These are phyloP conservation scores for Anisodus tanguticus DNA, from an alignment of 257 asterid species.

Conservation along the genomic window DNA sequence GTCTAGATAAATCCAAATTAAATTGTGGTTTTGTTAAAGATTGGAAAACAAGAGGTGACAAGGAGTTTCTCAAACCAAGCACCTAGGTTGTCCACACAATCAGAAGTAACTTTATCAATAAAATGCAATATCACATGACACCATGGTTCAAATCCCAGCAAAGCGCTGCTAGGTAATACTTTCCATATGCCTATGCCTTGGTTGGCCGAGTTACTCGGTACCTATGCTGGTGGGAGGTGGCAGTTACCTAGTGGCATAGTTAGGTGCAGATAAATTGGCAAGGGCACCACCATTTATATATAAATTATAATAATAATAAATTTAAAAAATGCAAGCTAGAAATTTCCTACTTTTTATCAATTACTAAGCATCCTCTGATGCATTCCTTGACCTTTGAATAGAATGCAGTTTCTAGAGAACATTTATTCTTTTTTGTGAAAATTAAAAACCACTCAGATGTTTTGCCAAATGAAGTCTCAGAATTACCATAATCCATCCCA, in stretches of 20 bases:
- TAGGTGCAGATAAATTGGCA: background rate
- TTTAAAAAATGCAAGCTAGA: background rate
- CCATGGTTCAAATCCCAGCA: background rate
- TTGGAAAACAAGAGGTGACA: background rate
- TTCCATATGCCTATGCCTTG: background rate
- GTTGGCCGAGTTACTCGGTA: background rate
- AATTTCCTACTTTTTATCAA: slow-evolving; percentile 21
- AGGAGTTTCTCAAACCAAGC: slow-evolving; percentile 13
- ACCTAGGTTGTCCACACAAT: slow-evolving; percentile 25
- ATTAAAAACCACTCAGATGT: background rate
- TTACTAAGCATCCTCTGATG: background rate
- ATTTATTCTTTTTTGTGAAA: background rate
- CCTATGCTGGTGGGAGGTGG: background rate
- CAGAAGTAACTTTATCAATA: slow-evolving; percentile 20
- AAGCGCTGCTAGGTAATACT: background rate
- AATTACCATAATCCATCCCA: slow-evolving; percentile 20
- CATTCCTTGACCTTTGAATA: slow-evolving; percentile 7
- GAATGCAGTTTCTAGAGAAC: slow-evolving; percentile 1
- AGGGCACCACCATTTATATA: background rate
- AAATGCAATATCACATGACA: background rate
- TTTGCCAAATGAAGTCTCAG: background rate
- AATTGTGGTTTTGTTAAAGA: background rate
- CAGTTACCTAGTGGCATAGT: background rate
- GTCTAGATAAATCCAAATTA: background rate
- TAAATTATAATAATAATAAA: background rate